Evolutionary conservation across 2,329 filamentous ascomycete species (phyloP).

Genomic region (Thielaviopsis cerberus): DNA sequence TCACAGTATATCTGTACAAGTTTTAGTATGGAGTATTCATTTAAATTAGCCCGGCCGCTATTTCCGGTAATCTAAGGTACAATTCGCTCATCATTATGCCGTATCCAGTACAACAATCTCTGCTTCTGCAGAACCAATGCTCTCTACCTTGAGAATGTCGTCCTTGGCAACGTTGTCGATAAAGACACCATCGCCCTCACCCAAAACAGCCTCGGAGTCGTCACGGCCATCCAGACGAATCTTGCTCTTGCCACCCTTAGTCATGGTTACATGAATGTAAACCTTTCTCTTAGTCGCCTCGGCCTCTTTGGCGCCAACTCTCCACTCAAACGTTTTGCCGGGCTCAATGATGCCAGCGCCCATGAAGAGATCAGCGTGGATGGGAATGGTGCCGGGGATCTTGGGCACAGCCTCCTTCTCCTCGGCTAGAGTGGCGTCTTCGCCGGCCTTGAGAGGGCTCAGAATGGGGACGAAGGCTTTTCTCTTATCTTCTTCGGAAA

Average conservation of each 20-base stretch:
- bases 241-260: constrained; percentile 54
- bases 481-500: constrained; percentile 53
- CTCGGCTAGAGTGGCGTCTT: constrained; percentile 38
- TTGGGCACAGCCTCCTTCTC: constrained; percentile 45
- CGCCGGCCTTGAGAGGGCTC: constrained; percentile 51
- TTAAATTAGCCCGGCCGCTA: background rate
- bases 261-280: constrained; percentile 67
- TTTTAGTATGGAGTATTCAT: background rate
- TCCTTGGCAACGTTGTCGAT: constrained; percentile 45
- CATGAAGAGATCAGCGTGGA: constrained; percentile 75
- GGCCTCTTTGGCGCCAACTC: constrained; percentile 41
- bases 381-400: constrained; percentile 52
- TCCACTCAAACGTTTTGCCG: constrained; percentile 49
- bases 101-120: constrained; percentile 53
- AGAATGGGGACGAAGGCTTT: constrained; percentile 56
- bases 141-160: constrained; percentile 46
- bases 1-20: background rate
- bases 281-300: constrained; percentile 46
- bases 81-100: constrained; percentile 21
- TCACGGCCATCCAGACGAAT: constrained; percentile 49
- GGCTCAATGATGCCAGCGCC: constrained; percentile 55
- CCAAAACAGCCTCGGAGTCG: constrained; percentile 37
- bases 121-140: constrained; percentile 47
- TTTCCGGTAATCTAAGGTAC: background rate
- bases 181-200: constrained; percentile 69